Percentiles rank a stretch among this genome's conserved stretches.
Evolutionary conservation across 768 basidiomycete species (phyloP).

Genomic region (Lactifluus hygrophoroides): DNA sequence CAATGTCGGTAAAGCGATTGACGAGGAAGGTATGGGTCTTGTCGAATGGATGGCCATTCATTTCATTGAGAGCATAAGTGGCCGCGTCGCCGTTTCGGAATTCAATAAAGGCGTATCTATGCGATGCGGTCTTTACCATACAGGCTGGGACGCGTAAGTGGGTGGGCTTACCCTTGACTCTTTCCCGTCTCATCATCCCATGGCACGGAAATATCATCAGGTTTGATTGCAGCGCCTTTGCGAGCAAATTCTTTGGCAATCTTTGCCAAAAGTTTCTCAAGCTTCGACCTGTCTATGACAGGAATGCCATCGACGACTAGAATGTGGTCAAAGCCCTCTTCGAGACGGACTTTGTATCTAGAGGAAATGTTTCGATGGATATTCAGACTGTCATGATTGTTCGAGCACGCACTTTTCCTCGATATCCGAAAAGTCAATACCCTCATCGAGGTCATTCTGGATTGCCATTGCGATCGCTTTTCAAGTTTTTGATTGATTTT

Average conservation of each 20-base stretch:
- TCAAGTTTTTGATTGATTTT: not conserved
- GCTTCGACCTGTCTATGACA: conserved; percentile 77
- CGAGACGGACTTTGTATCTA: conserved; percentile 80
- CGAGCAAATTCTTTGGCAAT: conserved; percentile 77
- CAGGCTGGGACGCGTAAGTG: not conserved
- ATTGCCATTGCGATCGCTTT: conserved; percentile 7
- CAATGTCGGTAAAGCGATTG: conserved; percentile 86
- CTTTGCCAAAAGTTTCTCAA: conserved; percentile 72
- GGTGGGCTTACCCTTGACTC: conserved; percentile 77
- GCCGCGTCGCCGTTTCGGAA: conserved; percentile 66
- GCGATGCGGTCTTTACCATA: not conserved
- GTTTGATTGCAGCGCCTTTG: conserved; percentile 68
- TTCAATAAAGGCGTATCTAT: conserved; percentile 78
- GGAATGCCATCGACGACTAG: conserved; percentile 92
- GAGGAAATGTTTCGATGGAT: not conserved
- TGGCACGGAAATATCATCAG: conserved; percentile 76
- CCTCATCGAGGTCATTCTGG: conserved; percentile 9
- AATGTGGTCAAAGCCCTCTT: conserved; percentile 84
- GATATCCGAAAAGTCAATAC: conserved; percentile 20
- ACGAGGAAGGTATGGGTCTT: conserved; percentile 76
- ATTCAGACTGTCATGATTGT: not conserved
- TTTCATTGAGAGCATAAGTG: conserved; percentile 49
- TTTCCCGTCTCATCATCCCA: conserved; percentile 78
- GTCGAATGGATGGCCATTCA: conserved; percentile 81
- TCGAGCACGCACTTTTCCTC: conserved; percentile 17